Base-by-base conservation (phyloP, 1,284 basidiomycete genomes). In the Sporisorium iseilematis-ciliati region DNA sequence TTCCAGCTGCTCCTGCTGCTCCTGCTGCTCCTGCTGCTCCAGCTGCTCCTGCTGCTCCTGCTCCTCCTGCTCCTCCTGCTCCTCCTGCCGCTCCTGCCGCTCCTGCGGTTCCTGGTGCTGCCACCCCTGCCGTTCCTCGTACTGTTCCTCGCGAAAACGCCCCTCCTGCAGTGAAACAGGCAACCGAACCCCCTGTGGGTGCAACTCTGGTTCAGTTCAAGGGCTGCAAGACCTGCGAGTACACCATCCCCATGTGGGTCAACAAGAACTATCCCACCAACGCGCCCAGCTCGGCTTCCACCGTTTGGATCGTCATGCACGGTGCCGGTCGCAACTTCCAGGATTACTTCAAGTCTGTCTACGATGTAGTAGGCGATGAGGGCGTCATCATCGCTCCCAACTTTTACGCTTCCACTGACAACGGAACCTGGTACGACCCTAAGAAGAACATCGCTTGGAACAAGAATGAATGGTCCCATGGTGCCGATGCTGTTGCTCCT, bases 261-360 rank as follows among this genome's bases (percentile, higher is more conserved):
- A 78, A 72, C 65, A 59, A 61, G 20, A 65, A 70, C 43, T 76
- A 62, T 49, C 70, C 70, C 46, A 12, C 48, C 35, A n/a, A 31
- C 14, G 57, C 57, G 14, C 53, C 53, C 48, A 58, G 31, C 43
- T 43, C 42, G 2, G 49, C 65, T 8, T 45, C 53, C 5, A 68
- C 70, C 45, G 70, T 57, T 18, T 78, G 74, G 67, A 61, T 78
- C 48, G 73, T 73, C 10, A 73, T 76, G 58, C 75, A 78, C 57
- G 75, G 75, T 25, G 54, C 69, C 4, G 56, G 46, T 16, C 62
- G 67, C 45, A 66, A 78, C 53, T 78, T 73, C 49, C 33, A 78
- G 38, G 65, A 61, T 41, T 77, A 69, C 58, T 77, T 77, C 65
- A n/a, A 54, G 20, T 67, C 70, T 5, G 10, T 76, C 31, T 55